Base-by-base conservation (phyloP, 208 protist genomes). In the Leishmania lainsoni region DNA sequence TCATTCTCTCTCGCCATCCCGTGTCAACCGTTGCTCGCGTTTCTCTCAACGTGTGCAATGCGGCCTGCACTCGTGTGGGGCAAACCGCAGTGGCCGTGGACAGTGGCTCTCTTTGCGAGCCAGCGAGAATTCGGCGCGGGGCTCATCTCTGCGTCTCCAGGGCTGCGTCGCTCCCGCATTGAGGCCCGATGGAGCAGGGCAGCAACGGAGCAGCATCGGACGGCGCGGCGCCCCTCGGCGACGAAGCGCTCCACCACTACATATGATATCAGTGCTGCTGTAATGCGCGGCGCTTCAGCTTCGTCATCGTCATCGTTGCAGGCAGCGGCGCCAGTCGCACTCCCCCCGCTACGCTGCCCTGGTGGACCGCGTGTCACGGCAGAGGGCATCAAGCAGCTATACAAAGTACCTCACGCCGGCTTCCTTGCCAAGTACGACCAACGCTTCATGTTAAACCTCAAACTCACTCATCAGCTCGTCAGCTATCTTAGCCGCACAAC, bases 381-480 rank as follows among this genome's bases (percentile, higher is more conserved):
- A 35, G 89, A 93, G 73, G 93, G 89, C 22, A 81, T 98, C 73
- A 98, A 97, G 83, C 89, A 94, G 4, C 87, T 97, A 39, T 97
- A 91, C 83, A 96, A 96, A 81, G 93, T 97, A 8, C 93, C 93
- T 0, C 92, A 96, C 79, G 93, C 92, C 48, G 93, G 93, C 32
- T 94, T 87, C 68, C 85, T 98, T 51, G 89, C 93, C 71, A 97
- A 98, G 88, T 94, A 96, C 83, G 93, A 94, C 78, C 90, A 96
- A 16, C 92, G 95, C 61, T 97, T 97, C 82, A 90, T 97, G 59
- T 79, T 98, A 8, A 97, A 97, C 76, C 78, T 97, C 68, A 98
- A 98, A 69, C 92, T 96, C 10, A 98, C 92, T 0, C 95, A 98
- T 69, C 92, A 96, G 69, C 69, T 96, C 68, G 90, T 89, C 39